phyloP scores from a whole-genome alignment of 1,139 yeast species.

The Yamadazyma dendronema region DNA sequence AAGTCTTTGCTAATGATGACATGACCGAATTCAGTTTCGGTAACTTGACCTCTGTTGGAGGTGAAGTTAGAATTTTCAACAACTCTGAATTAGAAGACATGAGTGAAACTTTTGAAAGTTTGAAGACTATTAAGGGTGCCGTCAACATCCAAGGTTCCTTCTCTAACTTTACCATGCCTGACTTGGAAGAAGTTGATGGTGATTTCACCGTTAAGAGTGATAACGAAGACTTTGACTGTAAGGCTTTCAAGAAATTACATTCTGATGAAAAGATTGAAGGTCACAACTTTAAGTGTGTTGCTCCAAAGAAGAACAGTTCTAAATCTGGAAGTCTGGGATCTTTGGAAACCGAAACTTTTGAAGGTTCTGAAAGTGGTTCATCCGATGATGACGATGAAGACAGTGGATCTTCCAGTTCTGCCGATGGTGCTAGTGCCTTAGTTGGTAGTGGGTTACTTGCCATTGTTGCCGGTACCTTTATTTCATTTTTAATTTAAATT shows the following conservation, averaged over 20 bases:
- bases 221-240: slow-evolving; percentile 40
- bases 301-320: slow-evolving; percentile 26
- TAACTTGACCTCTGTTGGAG: slow-evolving; percentile 37
- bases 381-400: slow-evolving; percentile 9
- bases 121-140: slow-evolving; percentile 43
- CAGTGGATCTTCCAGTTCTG: slow-evolving; percentile 10
- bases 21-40: slow-evolving; percentile 29
- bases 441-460: slow-evolving; percentile 15
- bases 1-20: slow-evolving; percentile 45
- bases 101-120: slow-evolving; percentile 28
- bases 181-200: slow-evolving; percentile 42
- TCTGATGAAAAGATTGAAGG: slow-evolving; percentile 38
- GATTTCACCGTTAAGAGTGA: slow-evolving; percentile 41
- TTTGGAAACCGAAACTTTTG: slow-evolving; percentile 18
- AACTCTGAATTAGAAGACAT: slow-evolving; percentile 40
- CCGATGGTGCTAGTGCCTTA: slow-evolving; percentile 10
- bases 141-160: slow-evolving; percentile 40
- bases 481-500: slow-evolving; percentile 11
- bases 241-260: slow-evolving; percentile 33
- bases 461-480: slow-evolving; percentile 11
- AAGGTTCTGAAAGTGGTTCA: slow-evolving; percentile 13
- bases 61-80: slow-evolving; percentile 44
- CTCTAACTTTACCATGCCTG: slow-evolving; percentile 38
- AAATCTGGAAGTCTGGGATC: slow-evolving; percentile 16
- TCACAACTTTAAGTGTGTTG: slow-evolving; percentile 45